Base-by-base conservation (phyloP, 305 asterid genomes). In the Solanum hybrid region DNA sequence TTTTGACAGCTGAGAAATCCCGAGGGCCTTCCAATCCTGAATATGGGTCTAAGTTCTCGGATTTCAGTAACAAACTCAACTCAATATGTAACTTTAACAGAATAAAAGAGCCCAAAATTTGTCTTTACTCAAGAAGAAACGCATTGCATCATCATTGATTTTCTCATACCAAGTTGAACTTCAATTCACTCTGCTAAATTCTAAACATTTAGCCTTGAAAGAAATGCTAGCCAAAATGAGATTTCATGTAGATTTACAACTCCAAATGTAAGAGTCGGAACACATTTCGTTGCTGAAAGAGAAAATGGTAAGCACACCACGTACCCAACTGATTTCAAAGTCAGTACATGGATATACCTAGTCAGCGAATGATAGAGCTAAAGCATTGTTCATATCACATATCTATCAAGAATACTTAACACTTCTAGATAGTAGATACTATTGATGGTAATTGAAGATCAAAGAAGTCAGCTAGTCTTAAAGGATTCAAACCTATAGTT, bases 401-500 rank as follows among this genome's bases (percentile, higher is more conserved):
- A 31, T 1, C 26, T 11, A 84, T 29, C 74, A 46, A 29, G 74
- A 67, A 42, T 83, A 83, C 24, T 18, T 1, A 18, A 83, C 74
- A 83, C 29, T 42, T 83, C 16, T 16, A 42, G 10, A 83, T 83
- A 46, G 16, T 0, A 0, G 20, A 31, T 31, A 28, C 31, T 51
- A 31, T 85, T 51, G 76, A 57, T 57, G 13, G 76, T 57, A 85
- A 33, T 28, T 31, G 31, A 85, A 83, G 76, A 85, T 57, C 31
- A 57, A 85, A 51, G 22, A 51, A 31, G 46, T 31, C 76, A 31
- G 14, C 40, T 85, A 31, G 3, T 40, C 9, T 40, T 33, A 36
- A 77, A 39, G 86, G 73, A 89, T 40, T 76, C 92, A 61, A 89
- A 97, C 99, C 99, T 93, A 96, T 90, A 64, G 96, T 18, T 11